phyloP scores from a whole-genome alignment of 176 grass and related monocot species.

The Oryza nivara region DNA sequence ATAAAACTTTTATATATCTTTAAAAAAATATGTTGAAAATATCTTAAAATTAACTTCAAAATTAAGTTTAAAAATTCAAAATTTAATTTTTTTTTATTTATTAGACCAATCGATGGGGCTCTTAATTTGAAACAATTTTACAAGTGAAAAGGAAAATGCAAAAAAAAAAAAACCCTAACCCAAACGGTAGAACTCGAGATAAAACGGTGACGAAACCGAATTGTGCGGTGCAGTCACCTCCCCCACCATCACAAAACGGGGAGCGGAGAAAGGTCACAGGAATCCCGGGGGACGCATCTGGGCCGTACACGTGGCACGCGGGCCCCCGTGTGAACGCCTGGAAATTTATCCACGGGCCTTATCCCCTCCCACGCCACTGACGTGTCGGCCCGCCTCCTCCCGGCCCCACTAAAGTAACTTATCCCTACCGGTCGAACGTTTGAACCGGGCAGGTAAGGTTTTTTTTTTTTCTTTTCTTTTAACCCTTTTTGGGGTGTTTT shows the following conservation, averaged over 20 bases:
- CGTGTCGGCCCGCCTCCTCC: fast-evolving
- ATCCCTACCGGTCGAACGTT: not conserved
- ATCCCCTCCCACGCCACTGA: not conserved
- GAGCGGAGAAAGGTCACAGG: not conserved
- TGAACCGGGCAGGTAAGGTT: not conserved
- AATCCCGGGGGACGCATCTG: not conserved
- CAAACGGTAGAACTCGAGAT: not conserved
- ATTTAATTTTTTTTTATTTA: too few relatives aligned
- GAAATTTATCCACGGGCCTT: conserved; percentile 11
- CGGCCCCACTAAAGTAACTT: not conserved
- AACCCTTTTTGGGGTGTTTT: not conserved
- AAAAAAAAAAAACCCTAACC: not conserved
- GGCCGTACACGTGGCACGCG: conserved; percentile 14
- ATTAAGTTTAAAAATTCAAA: too few relatives aligned
- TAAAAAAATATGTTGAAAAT: too few relatives aligned
- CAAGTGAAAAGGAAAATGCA: not conserved
- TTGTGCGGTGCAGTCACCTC: not conserved
- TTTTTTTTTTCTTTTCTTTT: not conserved
- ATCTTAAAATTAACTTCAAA: too few relatives aligned
- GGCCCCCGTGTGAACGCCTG: not conserved
- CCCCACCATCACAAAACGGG: not conserved
- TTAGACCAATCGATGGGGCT: too few relatives aligned
- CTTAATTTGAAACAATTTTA: too few relatives aligned
- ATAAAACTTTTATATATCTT: too few relatives aligned
- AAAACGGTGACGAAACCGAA: not conserved